A percentile compares a stretch with the other conserved stretches of the same genome.
phyloP scores from a whole-genome alignment of 306 rosid genomes.

The Cicer pinnatifidum region DNA sequence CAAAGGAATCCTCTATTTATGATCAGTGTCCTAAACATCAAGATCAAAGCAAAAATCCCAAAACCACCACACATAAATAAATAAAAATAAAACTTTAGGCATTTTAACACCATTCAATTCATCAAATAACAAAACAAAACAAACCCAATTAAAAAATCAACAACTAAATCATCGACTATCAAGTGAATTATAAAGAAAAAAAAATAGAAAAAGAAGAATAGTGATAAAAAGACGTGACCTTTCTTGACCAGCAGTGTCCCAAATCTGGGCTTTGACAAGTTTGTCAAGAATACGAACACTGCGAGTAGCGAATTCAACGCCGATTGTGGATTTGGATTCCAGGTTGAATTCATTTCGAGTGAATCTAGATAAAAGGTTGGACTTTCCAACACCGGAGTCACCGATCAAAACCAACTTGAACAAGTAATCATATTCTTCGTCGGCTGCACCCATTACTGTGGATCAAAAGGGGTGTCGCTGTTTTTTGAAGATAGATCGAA shows the following conservation, averaged over 20 bases:
- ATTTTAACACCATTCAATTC: neutral
- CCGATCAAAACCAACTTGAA: constrained; percentile 83
- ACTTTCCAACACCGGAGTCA: constrained; percentile 85
- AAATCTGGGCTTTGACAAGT: constrained; percentile 81
- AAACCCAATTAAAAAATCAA: neutral
- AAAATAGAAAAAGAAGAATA: neutral
- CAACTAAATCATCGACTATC: neutral
- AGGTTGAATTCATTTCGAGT: constrained; percentile 72
- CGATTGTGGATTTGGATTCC: constrained; percentile 79
- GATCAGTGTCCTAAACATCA: constrained; percentile 27
- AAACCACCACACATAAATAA: neutral
- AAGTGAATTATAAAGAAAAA: neutral
- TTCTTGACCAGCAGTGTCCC: constrained; percentile 94
- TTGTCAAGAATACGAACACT: constrained; percentile 67
- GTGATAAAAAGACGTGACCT: constrained; percentile 47
- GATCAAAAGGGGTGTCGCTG: neutral
- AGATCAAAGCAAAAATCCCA: constrained; percentile 24
- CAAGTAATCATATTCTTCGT: constrained; percentile 76
- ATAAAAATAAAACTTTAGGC: neutral
- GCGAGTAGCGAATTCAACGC: constrained; percentile 83
- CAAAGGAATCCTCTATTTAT: neutral
- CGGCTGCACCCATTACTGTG: constrained; percentile 63
- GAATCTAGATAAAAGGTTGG: constrained; percentile 77
- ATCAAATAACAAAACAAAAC: constrained; percentile 33
- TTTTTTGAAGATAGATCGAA: constrained; percentile 1